phyloP scores from a whole-genome alignment of 148 eudicot genomes.

The Nepenthes gracilis region DNA sequence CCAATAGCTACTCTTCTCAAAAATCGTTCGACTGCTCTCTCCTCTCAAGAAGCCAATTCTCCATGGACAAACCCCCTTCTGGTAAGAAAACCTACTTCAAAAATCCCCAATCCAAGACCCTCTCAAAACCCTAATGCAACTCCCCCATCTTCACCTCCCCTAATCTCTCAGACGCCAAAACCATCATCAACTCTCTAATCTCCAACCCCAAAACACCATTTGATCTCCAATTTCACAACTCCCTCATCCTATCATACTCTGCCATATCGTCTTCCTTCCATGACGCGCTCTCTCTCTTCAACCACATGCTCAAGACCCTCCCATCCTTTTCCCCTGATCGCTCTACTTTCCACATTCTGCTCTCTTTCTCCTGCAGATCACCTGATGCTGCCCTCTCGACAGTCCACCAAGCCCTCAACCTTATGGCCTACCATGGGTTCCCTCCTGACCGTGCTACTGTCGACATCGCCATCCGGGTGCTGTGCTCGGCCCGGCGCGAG shows the following conservation, averaged over 20 bases:
- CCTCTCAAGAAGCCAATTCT: constrained; percentile 5
- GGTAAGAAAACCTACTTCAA: constrained; percentile 5
- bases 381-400: constrained; percentile 15
- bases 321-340: constrained; percentile 54
- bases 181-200: neutral
- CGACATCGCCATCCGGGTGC: constrained; percentile 50
- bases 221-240: constrained; percentile 34
- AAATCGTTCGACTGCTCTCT: constrained; percentile 4
- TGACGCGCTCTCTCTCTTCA: constrained; percentile 41
- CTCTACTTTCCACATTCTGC: constrained; percentile 48
- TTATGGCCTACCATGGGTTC: constrained; percentile 43
- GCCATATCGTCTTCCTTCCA: constrained; percentile 24
- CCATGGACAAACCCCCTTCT: constrained; percentile 1
- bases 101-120: constrained; percentile 11
- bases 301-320: constrained; percentile 39
- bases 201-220: constrained; percentile 16
- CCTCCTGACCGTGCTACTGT: constrained; percentile 44
- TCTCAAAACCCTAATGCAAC: neutral
- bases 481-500: constrained; percentile 26
- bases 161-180: constrained; percentile 6
- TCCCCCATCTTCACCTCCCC: constrained; percentile 4
- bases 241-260: constrained; percentile 50
- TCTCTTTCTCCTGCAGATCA: constrained; percentile 27
- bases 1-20: constrained; percentile 16
- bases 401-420: constrained; percentile 24